A percentile compares a stretch with the other conserved stretches of the same genome.
Conservation (phyloP, 257 asterid genomes). For the Solanum paucissectum region DNA sequence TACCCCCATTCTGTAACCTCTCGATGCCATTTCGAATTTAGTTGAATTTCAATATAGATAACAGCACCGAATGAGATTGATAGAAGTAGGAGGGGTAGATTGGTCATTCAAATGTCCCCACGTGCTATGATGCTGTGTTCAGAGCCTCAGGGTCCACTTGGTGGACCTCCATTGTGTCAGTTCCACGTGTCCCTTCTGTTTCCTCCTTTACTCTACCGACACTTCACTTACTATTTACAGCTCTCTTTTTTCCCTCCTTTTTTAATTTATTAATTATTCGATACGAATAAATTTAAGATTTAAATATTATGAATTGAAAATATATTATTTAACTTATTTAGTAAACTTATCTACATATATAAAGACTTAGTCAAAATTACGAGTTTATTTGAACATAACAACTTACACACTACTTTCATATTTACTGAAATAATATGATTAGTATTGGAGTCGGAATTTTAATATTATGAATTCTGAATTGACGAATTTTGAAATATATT, state of each 20-base stretch:
- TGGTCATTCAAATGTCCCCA: conserved; percentile 11
- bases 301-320: neutral
- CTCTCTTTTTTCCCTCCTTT: neutral
- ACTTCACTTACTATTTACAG: conserved; percentile 7
- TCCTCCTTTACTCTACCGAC: conserved; percentile 31
- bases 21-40: neutral
- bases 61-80: neutral
- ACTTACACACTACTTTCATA: neutral
- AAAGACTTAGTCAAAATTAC: neutral
- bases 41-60: fast-evolving
- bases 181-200: neutral
- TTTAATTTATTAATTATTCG: neutral
- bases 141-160: conserved; percentile 4
- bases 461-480: neutral
- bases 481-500: neutral
- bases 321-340: neutral
- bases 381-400: neutral
- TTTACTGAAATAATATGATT: no score
- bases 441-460: neutral
- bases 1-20: neutral
- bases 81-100: neutral
- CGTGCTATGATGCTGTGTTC: conserved; percentile 32
- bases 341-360: neutral
- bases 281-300: neutral
- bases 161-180: neutral